Evolutionary conservation across 257 asterid genomes (phyloP).

Genomic region (Petrea volubilis): DNA sequence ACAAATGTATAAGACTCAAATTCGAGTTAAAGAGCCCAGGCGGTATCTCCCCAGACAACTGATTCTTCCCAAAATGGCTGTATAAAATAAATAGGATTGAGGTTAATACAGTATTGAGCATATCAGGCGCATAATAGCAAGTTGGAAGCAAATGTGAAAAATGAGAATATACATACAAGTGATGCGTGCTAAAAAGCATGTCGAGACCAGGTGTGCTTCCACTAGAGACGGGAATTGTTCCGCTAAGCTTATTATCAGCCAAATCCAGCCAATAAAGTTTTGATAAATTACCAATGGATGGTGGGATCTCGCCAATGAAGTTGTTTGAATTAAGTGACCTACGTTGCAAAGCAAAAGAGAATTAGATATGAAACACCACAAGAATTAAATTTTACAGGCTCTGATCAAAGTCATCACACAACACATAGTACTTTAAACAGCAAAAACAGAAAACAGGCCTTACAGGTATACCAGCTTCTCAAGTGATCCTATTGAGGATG

Average conservation of each 20-base stretch:
- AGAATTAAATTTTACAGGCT: not conserved
- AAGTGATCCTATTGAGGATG: conserved; percentile 70
- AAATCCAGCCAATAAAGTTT: conserved; percentile 78
- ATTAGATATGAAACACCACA: not conserved
- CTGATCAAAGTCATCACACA: not conserved
- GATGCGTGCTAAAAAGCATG: conserved; percentile 59
- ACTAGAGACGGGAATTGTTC: conserved; percentile 72
- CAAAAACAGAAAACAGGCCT: conserved; percentile 25
- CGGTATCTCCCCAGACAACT: conserved; percentile 74
- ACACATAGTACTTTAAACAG: not conserved
- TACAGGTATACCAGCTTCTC: conserved; percentile 59
- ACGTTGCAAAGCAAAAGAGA: conserved; percentile 18
- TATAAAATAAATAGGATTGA: conserved; percentile 12
- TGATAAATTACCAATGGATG: conserved; percentile 53
- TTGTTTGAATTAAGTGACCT: conserved; percentile 83
- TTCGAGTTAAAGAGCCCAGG: conserved; percentile 55
- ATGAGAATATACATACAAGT: conserved; percentile 57
- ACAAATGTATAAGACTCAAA: conserved; percentile 72
- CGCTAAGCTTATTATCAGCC: conserved; percentile 77
- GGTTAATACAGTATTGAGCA: not conserved
- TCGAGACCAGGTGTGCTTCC: conserved; percentile 78
- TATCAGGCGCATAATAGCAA: not conserved
- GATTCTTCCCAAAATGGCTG: conserved; percentile 90
- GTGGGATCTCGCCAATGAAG: conserved; percentile 73
- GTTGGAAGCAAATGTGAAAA: not conserved